Evolutionary conservation across 805 yeast species (phyloP).

Genomic region (Metschnikowia corniflorae): DNA sequence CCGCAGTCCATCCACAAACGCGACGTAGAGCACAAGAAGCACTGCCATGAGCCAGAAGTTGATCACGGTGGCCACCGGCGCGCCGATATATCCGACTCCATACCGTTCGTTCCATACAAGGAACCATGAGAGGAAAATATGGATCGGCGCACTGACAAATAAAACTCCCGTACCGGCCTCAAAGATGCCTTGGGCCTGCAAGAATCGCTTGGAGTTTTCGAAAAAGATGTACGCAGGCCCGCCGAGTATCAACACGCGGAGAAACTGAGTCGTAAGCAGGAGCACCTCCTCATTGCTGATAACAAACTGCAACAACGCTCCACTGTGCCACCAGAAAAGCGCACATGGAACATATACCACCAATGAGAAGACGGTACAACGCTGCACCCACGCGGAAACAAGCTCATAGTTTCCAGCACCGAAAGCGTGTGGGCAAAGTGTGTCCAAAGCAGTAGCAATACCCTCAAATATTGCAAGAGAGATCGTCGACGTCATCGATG

Average conservation of each 20-base stretch:
- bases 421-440: constrained; percentile 44
- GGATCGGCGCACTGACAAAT: constrained; percentile 40
- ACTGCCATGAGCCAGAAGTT: constrained; percentile 42
- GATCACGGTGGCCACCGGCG: constrained; percentile 41
- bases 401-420: constrained; percentile 41
- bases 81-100: constrained; percentile 43
- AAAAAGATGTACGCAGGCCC: constrained; percentile 44
- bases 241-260: constrained; percentile 34
- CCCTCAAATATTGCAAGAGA: constrained; percentile 45
- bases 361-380: constrained; percentile 34
- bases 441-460: constrained; percentile 44
- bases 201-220: constrained; percentile 38
- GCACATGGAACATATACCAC: constrained; percentile 38
- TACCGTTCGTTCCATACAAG: constrained; percentile 40
- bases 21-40: constrained; percentile 34
- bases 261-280: constrained; percentile 30
- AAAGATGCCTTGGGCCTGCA: constrained; percentile 46
- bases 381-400: constrained; percentile 37
- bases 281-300: constrained; percentile 34
- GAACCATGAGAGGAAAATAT: constrained; percentile 37
- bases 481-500: constrained; percentile 42
- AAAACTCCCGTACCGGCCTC: constrained; percentile 46
- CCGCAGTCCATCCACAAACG: constrained; percentile 53
- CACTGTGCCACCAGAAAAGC: constrained; percentile 39
- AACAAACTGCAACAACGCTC: constrained; percentile 25